Evolutionary conservation across 768 basidiomycete species (phyloP).

Genomic region (Suillus fuscotomentosus): DNA sequence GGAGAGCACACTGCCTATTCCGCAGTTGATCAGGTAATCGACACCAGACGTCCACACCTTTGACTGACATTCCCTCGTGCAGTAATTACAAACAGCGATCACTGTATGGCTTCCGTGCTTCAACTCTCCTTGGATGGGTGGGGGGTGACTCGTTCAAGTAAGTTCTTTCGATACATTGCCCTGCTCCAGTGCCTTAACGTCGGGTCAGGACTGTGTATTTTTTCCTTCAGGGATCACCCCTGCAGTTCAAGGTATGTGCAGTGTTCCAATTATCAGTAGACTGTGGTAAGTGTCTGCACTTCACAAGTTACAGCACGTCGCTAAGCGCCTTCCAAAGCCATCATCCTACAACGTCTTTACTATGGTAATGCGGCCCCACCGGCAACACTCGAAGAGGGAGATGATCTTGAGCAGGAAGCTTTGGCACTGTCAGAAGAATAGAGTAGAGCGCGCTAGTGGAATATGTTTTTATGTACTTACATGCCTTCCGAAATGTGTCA

Average conservation of each 20-base stretch:
- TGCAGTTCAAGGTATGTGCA: conserved; percentile 83
- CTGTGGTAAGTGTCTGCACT: conserved; percentile 48
- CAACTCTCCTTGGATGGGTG: conserved; percentile 80
- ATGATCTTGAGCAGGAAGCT: conserved; percentile 67
- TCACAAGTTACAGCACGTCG: conserved; percentile 8
- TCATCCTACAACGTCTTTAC: conserved; percentile 67
- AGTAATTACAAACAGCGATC: conserved; percentile 82
- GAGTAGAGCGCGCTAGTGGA: conserved; percentile 8
- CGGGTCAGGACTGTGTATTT: conserved; percentile 69
- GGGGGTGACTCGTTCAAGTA: conserved; percentile 88
- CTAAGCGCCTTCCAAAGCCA: conserved; percentile 44
- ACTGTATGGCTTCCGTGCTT: conserved; percentile 80
- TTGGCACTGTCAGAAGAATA: conserved; percentile 64
- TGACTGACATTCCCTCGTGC: conserved; percentile 7
- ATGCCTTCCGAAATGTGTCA: neutral
- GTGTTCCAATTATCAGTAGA: conserved; percentile 84
- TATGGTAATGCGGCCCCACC: conserved; percentile 73
- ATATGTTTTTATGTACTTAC: conserved; percentile 3
- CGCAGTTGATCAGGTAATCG: conserved; percentile 71
- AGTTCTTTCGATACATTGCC: conserved; percentile 18
- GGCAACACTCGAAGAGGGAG: conserved; percentile 45
- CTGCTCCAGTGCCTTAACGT: conserved; percentile 17
- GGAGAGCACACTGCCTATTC: conserved; percentile 85
- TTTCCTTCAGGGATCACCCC: conserved; percentile 65
- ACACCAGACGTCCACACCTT: neutral